Evolutionary conservation across 129 eudicot species (phyloP), one percentile per base, ranked within the genome.

Genomic region (Arctium minus): DNA sequence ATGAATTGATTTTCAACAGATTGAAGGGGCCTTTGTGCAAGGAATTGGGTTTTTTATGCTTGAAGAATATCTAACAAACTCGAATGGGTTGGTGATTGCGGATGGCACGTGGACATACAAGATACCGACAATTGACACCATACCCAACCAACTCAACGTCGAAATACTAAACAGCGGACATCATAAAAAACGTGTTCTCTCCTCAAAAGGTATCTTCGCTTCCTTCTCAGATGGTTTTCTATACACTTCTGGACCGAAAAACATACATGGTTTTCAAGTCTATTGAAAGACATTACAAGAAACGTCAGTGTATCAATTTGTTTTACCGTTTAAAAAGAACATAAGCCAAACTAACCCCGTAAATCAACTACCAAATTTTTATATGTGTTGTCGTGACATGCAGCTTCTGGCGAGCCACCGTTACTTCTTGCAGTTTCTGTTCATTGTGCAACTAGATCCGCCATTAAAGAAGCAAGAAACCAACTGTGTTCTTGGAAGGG

Each of bases 331-430:
- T n/a, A n/a, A n/a, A n/a, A n/a, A n/a, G n/a, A n/a, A 3, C 42
- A 38, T 38, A 38, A 38, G 4, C 42, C 42, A 38, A 38, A 5
- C 42, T 38, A 38, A 2, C 30, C 73, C 33, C 22, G 8, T 8
- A 33, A 68, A 3, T 33, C 48, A 68, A 44, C 60, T 68, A 44
- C 18, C 62, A 10, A 56, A 60, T 38, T 12, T 62, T 3, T 70
- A 71, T 64, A 39, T 64, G 18, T 64, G 75, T 31, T 84, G 9
- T 73, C 29, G 87, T 84, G 79, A 32, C 40, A 74, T 84, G 89
- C 89, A 93, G 97, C 98, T 67, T 91, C 94, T 76, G 97, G 99
- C 5, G 99, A 96, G 87, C 99, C 99, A 9, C 99, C 99, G 1
- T 73, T 93, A 75, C 94, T 93, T 73, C 86, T 96, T 83, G 97